Evolutionary conservation across 768 basidiomycete species (phyloP).

Genomic region (Termitomyces sp.): DNA sequence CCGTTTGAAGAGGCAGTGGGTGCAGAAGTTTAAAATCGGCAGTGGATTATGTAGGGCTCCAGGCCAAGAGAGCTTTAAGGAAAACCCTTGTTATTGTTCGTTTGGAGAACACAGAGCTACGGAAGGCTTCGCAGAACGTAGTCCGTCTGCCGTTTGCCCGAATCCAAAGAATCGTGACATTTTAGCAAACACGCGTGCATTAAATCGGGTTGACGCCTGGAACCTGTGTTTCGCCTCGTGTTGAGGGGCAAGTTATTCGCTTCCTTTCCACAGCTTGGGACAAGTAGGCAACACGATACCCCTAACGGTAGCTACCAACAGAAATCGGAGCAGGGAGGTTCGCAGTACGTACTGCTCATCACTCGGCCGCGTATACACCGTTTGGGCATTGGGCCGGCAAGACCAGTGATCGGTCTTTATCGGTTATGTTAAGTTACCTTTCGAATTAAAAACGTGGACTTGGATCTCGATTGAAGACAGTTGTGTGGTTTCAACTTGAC

Average conservation of each 20-base stretch:
- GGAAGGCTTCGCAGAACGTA: constrained; percentile 27
- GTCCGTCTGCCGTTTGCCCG: constrained; percentile 23
- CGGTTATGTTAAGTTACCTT: constrained; percentile 14
- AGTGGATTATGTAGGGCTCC: constrained; percentile 15
- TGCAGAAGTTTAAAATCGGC: constrained; percentile 18
- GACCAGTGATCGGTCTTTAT: constrained; percentile 22
- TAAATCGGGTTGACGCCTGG: constrained; percentile 31
- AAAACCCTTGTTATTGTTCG: constrained; percentile 37
- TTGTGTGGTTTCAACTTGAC: constrained; percentile 12
- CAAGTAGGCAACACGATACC: constrained; percentile 8
- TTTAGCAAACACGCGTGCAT: constrained; percentile 28
- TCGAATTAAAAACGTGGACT: constrained; percentile 18
- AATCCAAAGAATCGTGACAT: constrained; percentile 19
- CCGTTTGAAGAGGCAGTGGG: constrained; percentile 12
- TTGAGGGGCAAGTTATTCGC: constrained; percentile 20
- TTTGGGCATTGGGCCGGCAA: constrained; percentile 12
- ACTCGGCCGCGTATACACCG: constrained; percentile 15
- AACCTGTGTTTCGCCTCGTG: constrained; percentile 34
- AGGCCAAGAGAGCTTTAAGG: constrained; percentile 25
- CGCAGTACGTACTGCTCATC: constrained; percentile 15
- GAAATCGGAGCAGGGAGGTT: constrained; percentile 11
- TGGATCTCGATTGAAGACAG: constrained; percentile 19
- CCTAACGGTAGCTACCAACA: constrained; percentile 7
- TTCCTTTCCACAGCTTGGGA: constrained; percentile 10
- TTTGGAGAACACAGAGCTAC: constrained; percentile 20